These are phyloP conservation scores for Evernia prunastri DNA, from an alignment of 495 filamentous ascomycete species.

Conservation along the genomic window DNA sequence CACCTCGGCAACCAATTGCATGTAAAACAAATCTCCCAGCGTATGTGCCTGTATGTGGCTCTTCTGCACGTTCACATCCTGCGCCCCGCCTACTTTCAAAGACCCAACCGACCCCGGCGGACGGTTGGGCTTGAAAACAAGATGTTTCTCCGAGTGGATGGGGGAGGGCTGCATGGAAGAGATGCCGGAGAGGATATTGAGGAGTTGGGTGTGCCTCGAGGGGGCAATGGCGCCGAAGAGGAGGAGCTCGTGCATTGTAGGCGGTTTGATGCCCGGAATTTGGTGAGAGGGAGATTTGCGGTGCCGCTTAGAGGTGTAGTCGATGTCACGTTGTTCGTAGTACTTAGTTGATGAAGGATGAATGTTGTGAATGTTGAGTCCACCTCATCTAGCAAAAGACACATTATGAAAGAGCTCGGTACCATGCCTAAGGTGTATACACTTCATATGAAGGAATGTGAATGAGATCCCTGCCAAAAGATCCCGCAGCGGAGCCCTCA, in stretches of 20 bases:
- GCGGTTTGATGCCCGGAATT: neutral
- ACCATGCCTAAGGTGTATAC: neutral
- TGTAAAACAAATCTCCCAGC: conserved; percentile 46
- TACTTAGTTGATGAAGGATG: neutral
- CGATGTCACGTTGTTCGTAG: neutral
- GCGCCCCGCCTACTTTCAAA: conserved; percentile 38
- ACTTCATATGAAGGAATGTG: neutral
- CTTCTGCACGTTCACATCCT: conserved; percentile 39
- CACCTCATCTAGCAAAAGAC: neutral
- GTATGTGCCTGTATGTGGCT: conserved; percentile 39
- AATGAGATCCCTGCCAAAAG: neutral
- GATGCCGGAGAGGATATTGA: conserved; percentile 61
- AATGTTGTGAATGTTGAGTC: neutral
- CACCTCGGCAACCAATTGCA: conserved; percentile 40
- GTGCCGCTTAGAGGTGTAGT: neutral
- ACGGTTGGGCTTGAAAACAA: conserved; percentile 58
- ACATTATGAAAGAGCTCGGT: neutral
- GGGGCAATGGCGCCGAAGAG: conserved; percentile 44
- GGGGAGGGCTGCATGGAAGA: conserved; percentile 59
- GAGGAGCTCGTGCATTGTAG: conserved; percentile 48
- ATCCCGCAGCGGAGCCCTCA: neutral
- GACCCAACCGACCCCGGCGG: conserved; percentile 28
- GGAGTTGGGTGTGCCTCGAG: conserved; percentile 49
- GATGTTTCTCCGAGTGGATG: conserved; percentile 49
- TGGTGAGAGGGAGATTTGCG: too few relatives aligned